A percentile compares a stretch with the other conserved stretches of the same genome.
Evolutionary conservation across 257 asterid species (phyloP).

Genomic region (Coffea eugenioides): DNA sequence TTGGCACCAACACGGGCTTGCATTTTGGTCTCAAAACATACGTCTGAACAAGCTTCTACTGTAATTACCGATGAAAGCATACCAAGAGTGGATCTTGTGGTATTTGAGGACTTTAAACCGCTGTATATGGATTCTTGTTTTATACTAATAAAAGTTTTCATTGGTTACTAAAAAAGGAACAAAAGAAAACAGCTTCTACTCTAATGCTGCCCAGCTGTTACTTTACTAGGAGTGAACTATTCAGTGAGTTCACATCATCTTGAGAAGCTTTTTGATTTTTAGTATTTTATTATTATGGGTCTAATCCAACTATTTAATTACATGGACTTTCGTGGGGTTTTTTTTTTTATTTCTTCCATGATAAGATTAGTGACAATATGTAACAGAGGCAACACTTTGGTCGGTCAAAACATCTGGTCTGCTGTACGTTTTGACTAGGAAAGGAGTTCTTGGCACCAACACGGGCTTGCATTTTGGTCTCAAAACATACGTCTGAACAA

Average conservation of each 20-base stretch:
- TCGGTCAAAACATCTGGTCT: background rate
- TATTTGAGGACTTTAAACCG: too few species aligned
- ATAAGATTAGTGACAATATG: background rate
- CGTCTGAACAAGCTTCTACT: too few species aligned
- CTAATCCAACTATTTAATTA: background rate
- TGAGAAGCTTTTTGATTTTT: background rate
- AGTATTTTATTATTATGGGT: background rate
- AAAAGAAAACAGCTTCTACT: background rate
- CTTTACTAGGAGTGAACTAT: background rate
- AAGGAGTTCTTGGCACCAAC: background rate
- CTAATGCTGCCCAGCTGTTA: background rate
- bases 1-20: background rate
- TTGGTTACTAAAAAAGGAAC: too few species aligned
- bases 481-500: background rate
- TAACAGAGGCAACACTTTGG: background rate
- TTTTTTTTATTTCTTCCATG: too few species aligned
- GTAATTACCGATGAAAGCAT: too few species aligned
- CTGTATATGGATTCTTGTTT: too few species aligned
- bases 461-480: background rate
- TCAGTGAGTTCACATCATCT: background rate
- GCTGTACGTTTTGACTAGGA: background rate
- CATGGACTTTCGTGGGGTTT: background rate
- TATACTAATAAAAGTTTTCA: too few species aligned
- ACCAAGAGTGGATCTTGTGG: too few species aligned
- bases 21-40: background rate